Percentiles rank a stretch among this genome's conserved stretches.
phyloP scores from a whole-genome alignment of 148 eudicot species.

The Diospyros lotus region DNA sequence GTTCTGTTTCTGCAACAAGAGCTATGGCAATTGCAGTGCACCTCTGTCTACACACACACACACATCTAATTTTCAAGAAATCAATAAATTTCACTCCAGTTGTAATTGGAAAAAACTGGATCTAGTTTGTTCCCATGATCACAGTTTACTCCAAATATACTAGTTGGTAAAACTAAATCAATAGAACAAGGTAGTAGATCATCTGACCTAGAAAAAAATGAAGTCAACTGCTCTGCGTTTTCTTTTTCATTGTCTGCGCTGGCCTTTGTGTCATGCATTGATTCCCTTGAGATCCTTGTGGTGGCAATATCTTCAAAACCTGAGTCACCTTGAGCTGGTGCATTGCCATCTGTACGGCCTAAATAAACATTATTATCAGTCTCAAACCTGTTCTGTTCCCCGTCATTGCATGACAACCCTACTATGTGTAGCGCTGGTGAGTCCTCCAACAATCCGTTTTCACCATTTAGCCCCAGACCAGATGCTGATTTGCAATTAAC shows the following conservation, averaged over 20 bases:
- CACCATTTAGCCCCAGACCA: slow-evolving; percentile 17
- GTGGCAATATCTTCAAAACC: slow-evolving; percentile 15
- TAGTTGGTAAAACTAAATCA: neutral
- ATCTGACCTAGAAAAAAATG: slow-evolving; percentile 31
- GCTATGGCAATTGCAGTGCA: neutral
- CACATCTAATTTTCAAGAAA: neutral
- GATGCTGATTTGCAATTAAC: slow-evolving; percentile 10
- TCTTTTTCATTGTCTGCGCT: slow-evolving; percentile 18
- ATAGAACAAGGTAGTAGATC: slow-evolving; percentile 1
- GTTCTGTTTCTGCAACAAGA: neutral
- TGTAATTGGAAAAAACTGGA: neutral
- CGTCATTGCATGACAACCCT: slow-evolving; percentile 14
- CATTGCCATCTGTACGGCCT: slow-evolving; percentile 10
- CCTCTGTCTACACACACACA: neutral
- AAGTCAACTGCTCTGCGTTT: slow-evolving; percentile 21
- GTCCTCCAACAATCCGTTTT: slow-evolving; percentile 10
- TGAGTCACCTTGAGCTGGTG: slow-evolving; percentile 17
- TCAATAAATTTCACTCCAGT: neutral
- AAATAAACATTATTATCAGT: slow-evolving; percentile 13
- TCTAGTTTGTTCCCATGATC: neutral
- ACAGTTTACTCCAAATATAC: neutral
- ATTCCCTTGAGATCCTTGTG: slow-evolving; percentile 18
- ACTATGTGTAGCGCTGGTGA: slow-evolving; percentile 13
- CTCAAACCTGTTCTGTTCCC: slow-evolving; percentile 21
- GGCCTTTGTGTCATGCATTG: slow-evolving; percentile 15